A percentile compares a stretch with the other conserved stretches of the same genome.
Conservation (phyloP, 352 stramenopile species). For the Phytopythium kandeliae region DNA sequence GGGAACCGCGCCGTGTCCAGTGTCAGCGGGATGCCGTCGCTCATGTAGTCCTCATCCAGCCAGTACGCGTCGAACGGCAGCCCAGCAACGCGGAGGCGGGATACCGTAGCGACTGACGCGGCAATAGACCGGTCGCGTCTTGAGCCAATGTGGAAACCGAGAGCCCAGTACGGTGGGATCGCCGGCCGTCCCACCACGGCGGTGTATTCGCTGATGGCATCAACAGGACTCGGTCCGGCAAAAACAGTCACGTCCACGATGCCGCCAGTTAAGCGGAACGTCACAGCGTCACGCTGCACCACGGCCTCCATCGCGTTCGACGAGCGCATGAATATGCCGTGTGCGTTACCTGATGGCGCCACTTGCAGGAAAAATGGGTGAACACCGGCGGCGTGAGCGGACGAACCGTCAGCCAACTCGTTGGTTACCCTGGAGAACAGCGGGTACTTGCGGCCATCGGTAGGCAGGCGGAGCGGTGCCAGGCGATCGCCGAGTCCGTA, state of each 20-base stretch:
- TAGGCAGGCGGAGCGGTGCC: slow-evolving; percentile 26
- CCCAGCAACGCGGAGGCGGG: slow-evolving; percentile 25
- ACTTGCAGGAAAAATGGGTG: slow-evolving; percentile 78
- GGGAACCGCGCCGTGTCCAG: slow-evolving; percentile 57
- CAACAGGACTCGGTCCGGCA: slow-evolving; percentile 35
- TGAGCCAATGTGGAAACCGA: slow-evolving; percentile 78
- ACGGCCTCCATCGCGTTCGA: slow-evolving; percentile 87
- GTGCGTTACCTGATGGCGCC: slow-evolving; percentile 29
- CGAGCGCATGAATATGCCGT: slow-evolving; percentile 76
- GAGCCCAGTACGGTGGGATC: slow-evolving; percentile 81
- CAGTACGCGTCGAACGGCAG: slow-evolving; percentile 80
- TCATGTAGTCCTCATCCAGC: slow-evolving; percentile 67
- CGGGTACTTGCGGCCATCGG: slow-evolving; percentile 62
- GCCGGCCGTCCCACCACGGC: slow-evolving; percentile 59
- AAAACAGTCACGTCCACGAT: slow-evolving; percentile 84
- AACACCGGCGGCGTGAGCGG: slow-evolving; percentile 19
- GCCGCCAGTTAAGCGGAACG: slow-evolving; percentile 73
- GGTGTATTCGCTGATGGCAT: slow-evolving; percentile 76
- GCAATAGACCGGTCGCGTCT: slow-evolving; percentile 21
- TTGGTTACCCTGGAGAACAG: slow-evolving; percentile 46
- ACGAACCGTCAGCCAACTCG: slow-evolving; percentile 11
- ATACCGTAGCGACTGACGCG: slow-evolving; percentile 26
- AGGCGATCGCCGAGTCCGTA: slow-evolving; percentile 78
- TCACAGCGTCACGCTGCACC: slow-evolving; percentile 50
- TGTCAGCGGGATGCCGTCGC: slow-evolving; percentile 44